Evolutionary conservation across 2,329 filamentous ascomycete species (phyloP), one percentile per base, ranked within the genome.

Genomic region (Metarhizium robertsii): DNA sequence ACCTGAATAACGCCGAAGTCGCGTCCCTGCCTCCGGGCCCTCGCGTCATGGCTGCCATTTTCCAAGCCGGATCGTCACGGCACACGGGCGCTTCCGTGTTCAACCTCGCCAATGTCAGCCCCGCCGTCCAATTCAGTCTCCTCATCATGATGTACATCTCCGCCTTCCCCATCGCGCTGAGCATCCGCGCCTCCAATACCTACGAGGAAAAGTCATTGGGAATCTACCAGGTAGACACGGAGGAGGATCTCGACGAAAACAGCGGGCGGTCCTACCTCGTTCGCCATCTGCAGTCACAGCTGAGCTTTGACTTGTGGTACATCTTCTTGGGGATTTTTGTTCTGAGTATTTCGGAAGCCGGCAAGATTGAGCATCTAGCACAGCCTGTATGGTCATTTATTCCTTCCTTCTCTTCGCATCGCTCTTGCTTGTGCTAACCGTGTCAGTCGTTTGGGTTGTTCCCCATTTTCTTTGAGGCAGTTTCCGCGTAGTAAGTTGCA

Each of bases 71-170:
- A 59, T 82, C 62, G 68, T 75, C 59, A 65, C 78, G 57, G 59
- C 80, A 64, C 70, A 73, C 66, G 65, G 80, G 57, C 68, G 80
- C 62, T 67, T 74, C 72, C 68, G 79, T 68, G 62, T 81, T 83
- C 36, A 65, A 71, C 25, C 71, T 83, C 8, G 66, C 77, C 3
- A 65, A 64, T 1, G 70, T 83, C 2, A 79, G 76, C 45, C 78
- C 81, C 5, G 76, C 74, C 2, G 74, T 83, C 0, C 81, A 83
- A 56, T 75, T 84, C 40, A 75, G 81, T 40, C 79, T 83, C 56
- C 71, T 85, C 0, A 74, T 82, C 48, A 85, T 85, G 82, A 85
- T 86, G 82, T 85, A 84, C 66, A 83, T 85, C 49, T 77, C 78
- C 6, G 76, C 80, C 4, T 83, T 81, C 57, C 82, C 83, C 0